Conservation (phyloP, 495 filamentous ascomycete genomes). For the Polyplosphaeria fusca region DNA sequence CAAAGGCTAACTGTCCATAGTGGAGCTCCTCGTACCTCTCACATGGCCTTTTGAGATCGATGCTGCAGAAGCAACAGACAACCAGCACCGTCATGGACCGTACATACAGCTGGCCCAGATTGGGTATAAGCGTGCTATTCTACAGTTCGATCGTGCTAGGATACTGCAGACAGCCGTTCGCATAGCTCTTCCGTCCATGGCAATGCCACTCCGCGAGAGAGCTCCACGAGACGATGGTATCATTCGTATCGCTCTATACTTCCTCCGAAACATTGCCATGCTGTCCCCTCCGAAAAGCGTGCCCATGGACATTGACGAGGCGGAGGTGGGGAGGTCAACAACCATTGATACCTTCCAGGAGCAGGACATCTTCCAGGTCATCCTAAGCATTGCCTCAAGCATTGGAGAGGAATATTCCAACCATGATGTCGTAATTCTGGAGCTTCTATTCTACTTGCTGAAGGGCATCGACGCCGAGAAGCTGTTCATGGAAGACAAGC, state of each 20-base stretch:
- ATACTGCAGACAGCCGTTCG: slow-evolving; percentile 76
- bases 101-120: slow-evolving; percentile 84
- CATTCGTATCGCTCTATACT: slow-evolving; percentile 85
- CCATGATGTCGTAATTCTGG: slow-evolving; percentile 81
- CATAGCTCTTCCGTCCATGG: slow-evolving; percentile 84
- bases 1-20: slow-evolving; percentile 33
- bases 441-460: slow-evolving; percentile 85
- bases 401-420: slow-evolving; percentile 88
- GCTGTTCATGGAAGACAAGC: slow-evolving; percentile 76
- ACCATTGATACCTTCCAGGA: slow-evolving; percentile 82
- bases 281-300: slow-evolving; percentile 66
- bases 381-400: slow-evolving; percentile 83
- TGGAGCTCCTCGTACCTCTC: slow-evolving; percentile 89
- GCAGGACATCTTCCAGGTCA: slow-evolving; percentile 82
- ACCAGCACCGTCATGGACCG: slow-evolving; percentile 86
- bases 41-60: slow-evolving; percentile 92
- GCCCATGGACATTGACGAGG: slow-evolving; percentile 69
- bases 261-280: slow-evolving; percentile 81
- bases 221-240: slow-evolving; percentile 82
- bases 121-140: slow-evolving; percentile 80
- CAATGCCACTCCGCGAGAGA: slow-evolving; percentile 69
- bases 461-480: slow-evolving; percentile 85
- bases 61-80: slow-evolving; percentile 75
- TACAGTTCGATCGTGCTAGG: slow-evolving; percentile 71
- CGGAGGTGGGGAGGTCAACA: slow-evolving; percentile 82